Conservation (phyloP, 2,329 filamentous ascomycete species). For the Alternaria atra region DNA sequence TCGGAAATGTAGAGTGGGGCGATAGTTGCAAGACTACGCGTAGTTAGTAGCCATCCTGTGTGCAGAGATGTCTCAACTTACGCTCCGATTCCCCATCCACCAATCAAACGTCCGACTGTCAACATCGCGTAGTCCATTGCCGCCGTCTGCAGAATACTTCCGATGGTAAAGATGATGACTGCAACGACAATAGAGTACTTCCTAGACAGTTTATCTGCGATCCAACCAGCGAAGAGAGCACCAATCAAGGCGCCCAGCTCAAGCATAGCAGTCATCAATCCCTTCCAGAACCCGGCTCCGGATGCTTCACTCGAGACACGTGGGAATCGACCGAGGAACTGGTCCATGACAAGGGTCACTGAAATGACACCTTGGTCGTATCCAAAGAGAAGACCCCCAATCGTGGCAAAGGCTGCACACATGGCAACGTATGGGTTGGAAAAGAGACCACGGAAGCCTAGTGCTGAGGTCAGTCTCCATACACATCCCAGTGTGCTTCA, state of each 20-base stretch:
- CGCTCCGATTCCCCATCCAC: conserved; percentile 63
- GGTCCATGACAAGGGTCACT: conserved; percentile 62
- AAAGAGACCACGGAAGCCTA: conserved; percentile 59
- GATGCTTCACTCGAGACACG: conserved; percentile 53
- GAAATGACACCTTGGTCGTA: conserved; percentile 59
- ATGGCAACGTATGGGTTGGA: conserved; percentile 60
- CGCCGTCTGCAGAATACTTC: conserved; percentile 62
- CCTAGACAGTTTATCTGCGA: conserved; percentile 62
- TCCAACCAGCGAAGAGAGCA: conserved; percentile 53
- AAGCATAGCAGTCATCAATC: conserved; percentile 63
- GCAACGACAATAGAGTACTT: conserved; percentile 63
- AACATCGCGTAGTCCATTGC: conserved; percentile 62
- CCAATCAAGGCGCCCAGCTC: conserved; percentile 61
- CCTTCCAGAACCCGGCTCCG: conserved; percentile 57
- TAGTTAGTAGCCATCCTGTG: conserved; percentile 10
- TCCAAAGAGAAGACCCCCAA: conserved; percentile 61
- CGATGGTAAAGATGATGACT: conserved; percentile 61
- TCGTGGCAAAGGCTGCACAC: conserved; percentile 61
- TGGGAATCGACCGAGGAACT: conserved; percentile 59
- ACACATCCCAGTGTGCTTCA: background rate
- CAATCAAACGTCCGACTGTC: conserved; percentile 60
- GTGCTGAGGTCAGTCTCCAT: conserved; percentile 10
- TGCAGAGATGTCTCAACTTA: conserved; percentile 22
- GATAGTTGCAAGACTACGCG: conserved; percentile 49
- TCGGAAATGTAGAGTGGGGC: conserved; percentile 64